Evolutionary conservation across 2,329 filamentous ascomycete genomes (phyloP), one percentile per base, ranked within the genome.

Genomic region (Aspergillus sp.): DNA sequence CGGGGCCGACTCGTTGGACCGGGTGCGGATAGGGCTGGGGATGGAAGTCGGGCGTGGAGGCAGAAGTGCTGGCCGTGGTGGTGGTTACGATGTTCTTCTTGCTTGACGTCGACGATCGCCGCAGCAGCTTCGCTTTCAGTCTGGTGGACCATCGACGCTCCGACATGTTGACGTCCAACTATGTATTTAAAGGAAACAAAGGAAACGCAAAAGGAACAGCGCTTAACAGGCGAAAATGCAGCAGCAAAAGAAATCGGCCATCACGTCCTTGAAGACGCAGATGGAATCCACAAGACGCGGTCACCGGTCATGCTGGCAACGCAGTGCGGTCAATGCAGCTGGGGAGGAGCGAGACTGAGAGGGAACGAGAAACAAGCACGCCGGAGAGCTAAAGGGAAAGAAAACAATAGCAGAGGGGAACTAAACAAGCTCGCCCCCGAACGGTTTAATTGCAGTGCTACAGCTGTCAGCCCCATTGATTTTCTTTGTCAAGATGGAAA

Each of bases 41-140:
- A 13, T 53, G 30, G 44, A 55, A 22, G 42, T 59, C 34, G 27
- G 45, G 54, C 13, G 54, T 27, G 19, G 57, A 57, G 39, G 37
- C 30, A 33, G 44, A 53, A 27, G 52, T 47, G 57, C 47, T 52
- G 53, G 55, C 40, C 20, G 55, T 34, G n/a, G 51, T 56, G 54
- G 42, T 20, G 41, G 27, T 42, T 13, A 56, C 37, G 20, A 40
- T 45, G 52, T 54, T 55, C 54, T 42, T 57, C 60, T 57, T 56
- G 55, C 53, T 59, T 42, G 56, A 58, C 46, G 65, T 68, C 34
- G 73, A 73, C 61, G 72, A 72, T 68, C 72, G 71, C 56, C 72
- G 71, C 59, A 75, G 64, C 58, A 75, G 67, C 61, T 72, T 74
- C 39, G 70, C 66, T 61, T 73, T 72, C 52, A 72, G 58, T 55